Conservation (phyloP, 2,329 filamentous ascomycete genomes). For the Neoarthrinium moseri region DNA sequence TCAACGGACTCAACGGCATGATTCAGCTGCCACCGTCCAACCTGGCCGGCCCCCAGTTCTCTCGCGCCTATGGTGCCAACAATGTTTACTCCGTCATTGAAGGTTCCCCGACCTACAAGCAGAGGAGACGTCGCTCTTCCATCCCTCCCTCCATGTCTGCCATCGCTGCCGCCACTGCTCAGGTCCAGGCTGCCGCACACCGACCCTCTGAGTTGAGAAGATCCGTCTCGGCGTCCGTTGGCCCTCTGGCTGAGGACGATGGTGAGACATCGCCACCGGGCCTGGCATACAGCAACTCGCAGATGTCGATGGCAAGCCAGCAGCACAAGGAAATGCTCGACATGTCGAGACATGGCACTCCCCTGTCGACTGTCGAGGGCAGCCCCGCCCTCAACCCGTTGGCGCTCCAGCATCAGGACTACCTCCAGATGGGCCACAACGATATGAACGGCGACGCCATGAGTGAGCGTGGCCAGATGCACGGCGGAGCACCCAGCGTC, state of each 20-base stretch:
- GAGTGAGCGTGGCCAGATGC: slow-evolving; percentile 65
- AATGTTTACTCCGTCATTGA: slow-evolving; percentile 96
- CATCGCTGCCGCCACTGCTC: slow-evolving; percentile 64
- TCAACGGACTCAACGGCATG: slow-evolving; percentile 79
- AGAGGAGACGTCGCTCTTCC: slow-evolving; percentile 88
- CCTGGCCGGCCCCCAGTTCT: slow-evolving; percentile 76
- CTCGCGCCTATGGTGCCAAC: slow-evolving; percentile 67
- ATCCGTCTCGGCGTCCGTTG: slow-evolving; percentile 85
- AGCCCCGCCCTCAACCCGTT: slow-evolving; percentile 73
- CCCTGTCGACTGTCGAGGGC: slow-evolving; percentile 79
- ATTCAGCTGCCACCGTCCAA: slow-evolving; percentile 89
- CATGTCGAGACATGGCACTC: slow-evolving; percentile 88
- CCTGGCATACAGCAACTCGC: slow-evolving; percentile 69
- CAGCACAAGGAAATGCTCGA: slow-evolving; percentile 80
- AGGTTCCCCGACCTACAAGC: slow-evolving; percentile 98
- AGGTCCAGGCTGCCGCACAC: slow-evolving; percentile 59
- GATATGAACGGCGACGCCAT: slow-evolving; percentile 58
- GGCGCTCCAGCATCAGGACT: slow-evolving; percentile 70
- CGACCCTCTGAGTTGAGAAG: slow-evolving; percentile 87
- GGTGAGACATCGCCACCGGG: slow-evolving; percentile 77
- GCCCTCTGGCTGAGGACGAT: slow-evolving; percentile 79
- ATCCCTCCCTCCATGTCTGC: slow-evolving; percentile 76
- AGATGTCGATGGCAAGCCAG: slow-evolving; percentile 59
- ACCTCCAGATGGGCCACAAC: slow-evolving; percentile 60
- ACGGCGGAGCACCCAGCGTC: slow-evolving; percentile 67